Percentiles rank a stretch among this genome's conserved stretches.
Evolutionary conservation across 139 green algal species (phyloP).

Genomic region (Closterium sp.): DNA sequence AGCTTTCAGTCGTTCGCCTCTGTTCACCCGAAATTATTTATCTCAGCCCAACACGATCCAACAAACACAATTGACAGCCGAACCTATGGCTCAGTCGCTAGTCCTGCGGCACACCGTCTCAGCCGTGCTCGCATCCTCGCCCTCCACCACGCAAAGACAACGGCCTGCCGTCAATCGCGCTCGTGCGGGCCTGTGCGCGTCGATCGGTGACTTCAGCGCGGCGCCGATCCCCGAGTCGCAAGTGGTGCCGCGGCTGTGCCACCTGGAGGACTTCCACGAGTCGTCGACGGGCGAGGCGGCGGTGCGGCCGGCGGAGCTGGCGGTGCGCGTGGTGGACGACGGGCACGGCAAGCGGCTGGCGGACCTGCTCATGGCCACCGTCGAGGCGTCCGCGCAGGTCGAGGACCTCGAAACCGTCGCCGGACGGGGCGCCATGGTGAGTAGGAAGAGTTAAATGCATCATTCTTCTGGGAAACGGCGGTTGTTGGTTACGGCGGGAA

Average conservation of each 20-base stretch:
- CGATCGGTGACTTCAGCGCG: neutral
- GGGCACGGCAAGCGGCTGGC: neutral
- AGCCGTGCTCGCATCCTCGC: neutral
- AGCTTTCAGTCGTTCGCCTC: neutral
- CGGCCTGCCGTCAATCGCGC: neutral
- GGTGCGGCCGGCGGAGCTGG: neutral
- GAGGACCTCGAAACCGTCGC: slow-evolving; percentile 1
- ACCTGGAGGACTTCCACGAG: neutral
- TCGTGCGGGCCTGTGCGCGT: neutral
- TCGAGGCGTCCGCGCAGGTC: slow-evolving; percentile 3
- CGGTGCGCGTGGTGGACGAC: neutral
- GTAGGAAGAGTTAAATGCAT: neutral
- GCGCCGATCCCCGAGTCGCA: neutral
- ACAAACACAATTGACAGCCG: neutral
- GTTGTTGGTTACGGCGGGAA: neutral
- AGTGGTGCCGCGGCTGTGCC: neutral
- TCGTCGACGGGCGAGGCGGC: neutral
- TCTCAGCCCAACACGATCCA: neutral
- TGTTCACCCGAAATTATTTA: neutral
- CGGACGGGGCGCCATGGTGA: slow-evolving; percentile 1
- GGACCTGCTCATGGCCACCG: slow-evolving; percentile 2
- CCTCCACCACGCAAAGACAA: neutral
- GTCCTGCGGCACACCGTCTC: neutral
- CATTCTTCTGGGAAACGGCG: neutral
- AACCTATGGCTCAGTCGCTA: neutral